Conservation (phyloP, 345 rosid species). For the Brassica cretica region DNA sequence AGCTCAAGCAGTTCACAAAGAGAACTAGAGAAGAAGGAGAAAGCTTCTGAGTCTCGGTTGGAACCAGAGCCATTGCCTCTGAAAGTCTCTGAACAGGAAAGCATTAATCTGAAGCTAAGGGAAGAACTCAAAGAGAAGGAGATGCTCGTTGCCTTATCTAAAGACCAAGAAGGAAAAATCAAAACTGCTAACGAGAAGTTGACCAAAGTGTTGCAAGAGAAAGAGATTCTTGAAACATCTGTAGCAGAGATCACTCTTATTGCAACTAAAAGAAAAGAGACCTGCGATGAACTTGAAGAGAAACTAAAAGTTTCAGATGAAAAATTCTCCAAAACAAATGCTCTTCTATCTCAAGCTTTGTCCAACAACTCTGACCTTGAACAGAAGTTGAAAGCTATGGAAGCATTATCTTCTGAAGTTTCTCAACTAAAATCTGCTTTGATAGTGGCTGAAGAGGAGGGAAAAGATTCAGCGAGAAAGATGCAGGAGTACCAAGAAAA, state of each 20-base stretch:
- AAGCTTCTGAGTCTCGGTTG: constrained; percentile 56
- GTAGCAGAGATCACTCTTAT: not conserved
- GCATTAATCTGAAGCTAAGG: constrained; percentile 34
- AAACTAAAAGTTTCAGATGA: constrained; percentile 63
- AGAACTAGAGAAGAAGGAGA: constrained; percentile 53
- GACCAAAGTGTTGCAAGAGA: constrained; percentile 50
- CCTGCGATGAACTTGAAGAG: constrained; percentile 44
- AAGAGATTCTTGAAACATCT: constrained; percentile 11
- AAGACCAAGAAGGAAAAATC: constrained; percentile 58
- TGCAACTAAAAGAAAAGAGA: not conserved
- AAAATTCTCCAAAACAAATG: constrained; percentile 37
- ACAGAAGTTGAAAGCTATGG: constrained; percentile 43
- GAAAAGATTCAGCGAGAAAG: constrained; percentile 39
- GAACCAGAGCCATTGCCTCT: constrained; percentile 54
- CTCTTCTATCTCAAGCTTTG: constrained; percentile 22
- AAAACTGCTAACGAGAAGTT: constrained; percentile 56
- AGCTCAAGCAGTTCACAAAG: constrained; percentile 52
- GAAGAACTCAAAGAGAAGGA: constrained; percentile 42
- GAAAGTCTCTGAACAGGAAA: constrained; percentile 50
- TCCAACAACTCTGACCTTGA: constrained; percentile 62
- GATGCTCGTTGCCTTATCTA: constrained; percentile 41
- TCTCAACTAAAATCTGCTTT: constrained; percentile 52
- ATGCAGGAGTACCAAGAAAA: constrained; percentile 54
- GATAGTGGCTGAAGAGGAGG: constrained; percentile 52
- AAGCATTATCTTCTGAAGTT: constrained; percentile 55